Base-by-base conservation (phyloP, 768 basidiomycete species). In the Pleurotus giganteus region DNA sequence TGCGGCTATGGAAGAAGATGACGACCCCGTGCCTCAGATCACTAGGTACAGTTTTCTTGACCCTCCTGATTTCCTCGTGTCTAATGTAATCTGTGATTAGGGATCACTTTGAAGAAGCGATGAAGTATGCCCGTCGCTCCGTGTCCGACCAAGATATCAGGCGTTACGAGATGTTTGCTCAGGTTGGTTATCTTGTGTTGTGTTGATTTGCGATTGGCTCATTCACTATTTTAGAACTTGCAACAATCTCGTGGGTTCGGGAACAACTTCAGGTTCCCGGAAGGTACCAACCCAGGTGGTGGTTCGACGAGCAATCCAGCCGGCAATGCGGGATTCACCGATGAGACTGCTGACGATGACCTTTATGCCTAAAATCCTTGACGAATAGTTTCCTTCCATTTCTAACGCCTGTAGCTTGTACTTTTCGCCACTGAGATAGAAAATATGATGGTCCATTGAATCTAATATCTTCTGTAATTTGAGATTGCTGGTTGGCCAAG, bases 221-320 rank as follows among this genome's bases (percentile, higher is more conserved):
- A 59, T 12, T 53, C 37, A 56, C 41, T 58, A n/a, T 39, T 44
- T 53, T 61, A 91, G 88, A 93, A 92, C 70, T 74, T 94, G 57
- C 91, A 92, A 73, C 93, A 94, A 71, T 91, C 90, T 57, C 86
- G 93, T 66, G 88, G 88, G 42, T 94, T 97, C 66, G 95, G 96
- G 45, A 89, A 88, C 74, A 89, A 85, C 70, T 99, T 99, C 86
- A 95, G 92, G 80, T 99, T 99, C 94, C 97, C 97, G 27, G 95
- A 95, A 63, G 80, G 83, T 49, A 74, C 65, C 13, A 70, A 71
- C 24, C 61, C 74, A 44, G 64, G 72, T 26, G 66, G 70, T 32
- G 73, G 74, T 9, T 72, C 78, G 6, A 69, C 79, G n/a, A 69
- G 73, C 15, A 63, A 79, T 3, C 57, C 70, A 12, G 61, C 74